Percentiles rank a stretch among this genome's conserved stretches.
phyloP scores from a whole-genome alignment of 2,329 filamentous ascomycete genomes.

The Penicillium hordei region DNA sequence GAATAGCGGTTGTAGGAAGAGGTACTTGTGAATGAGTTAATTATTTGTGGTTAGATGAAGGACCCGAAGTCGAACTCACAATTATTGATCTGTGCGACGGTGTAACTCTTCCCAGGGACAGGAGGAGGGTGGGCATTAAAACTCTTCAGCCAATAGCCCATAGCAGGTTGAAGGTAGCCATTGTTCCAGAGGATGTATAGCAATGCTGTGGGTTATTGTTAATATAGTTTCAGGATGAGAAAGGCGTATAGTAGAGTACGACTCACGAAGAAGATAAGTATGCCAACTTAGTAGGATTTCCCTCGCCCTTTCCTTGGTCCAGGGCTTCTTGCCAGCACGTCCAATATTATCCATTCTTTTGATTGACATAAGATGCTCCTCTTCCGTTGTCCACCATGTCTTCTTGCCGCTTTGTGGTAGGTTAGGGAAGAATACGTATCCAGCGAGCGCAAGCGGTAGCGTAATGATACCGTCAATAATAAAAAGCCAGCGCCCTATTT shows the following conservation, averaged over 20 bases:
- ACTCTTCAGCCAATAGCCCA: conserved; percentile 48
- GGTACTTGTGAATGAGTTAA: conserved; percentile 19
- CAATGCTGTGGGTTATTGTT: conserved; percentile 21
- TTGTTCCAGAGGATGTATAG: conserved; percentile 45
- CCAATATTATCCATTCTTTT: conserved; percentile 39
- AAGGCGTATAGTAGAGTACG: not conserved
- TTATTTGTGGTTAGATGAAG: not conserved
- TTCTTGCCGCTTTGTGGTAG: conserved; percentile 22
- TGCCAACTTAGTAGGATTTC: conserved; percentile 43
- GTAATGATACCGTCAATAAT: conserved; percentile 30
- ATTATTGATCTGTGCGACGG: conserved; percentile 39
- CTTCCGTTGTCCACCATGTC: conserved; percentile 27
- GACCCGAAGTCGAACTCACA: conserved; percentile 22
- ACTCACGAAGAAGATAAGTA: conserved; percentile 39
- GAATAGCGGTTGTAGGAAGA: conserved; percentile 34
- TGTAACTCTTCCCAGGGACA: conserved; percentile 36
- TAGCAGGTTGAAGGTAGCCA: conserved; percentile 34
- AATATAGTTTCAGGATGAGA: not conserved
- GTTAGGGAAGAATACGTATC: conserved; percentile 26
- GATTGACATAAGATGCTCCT: conserved; percentile 26
- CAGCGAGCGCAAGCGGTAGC: conserved; percentile 24
- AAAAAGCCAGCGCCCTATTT: conserved; percentile 28
- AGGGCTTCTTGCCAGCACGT: conserved; percentile 39
- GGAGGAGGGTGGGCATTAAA: conserved; percentile 39
- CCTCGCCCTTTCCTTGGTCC: conserved; percentile 36